Evolutionary conservation across 176 grass and related monocot genomes (phyloP), one percentile per base, ranked within the genome.

Genomic region (Aegilops sharonensis): DNA sequence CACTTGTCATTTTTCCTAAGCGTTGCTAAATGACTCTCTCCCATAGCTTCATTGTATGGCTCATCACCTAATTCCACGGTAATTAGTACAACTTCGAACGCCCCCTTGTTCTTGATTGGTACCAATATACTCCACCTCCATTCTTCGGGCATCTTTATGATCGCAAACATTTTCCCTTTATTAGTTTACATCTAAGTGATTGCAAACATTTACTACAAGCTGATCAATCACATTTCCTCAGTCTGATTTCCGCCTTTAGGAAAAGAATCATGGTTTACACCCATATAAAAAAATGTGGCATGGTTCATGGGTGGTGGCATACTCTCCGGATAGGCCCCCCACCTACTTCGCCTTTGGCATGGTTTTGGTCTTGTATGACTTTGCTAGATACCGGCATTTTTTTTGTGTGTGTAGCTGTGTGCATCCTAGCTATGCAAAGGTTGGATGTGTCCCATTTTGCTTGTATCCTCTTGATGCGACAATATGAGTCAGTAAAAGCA

Each of bases 241-340:
- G 43, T 57, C 40, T 78, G 23, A 86, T 42, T 80, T 64, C 43
- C 78, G 67, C 24, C 15, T 47, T 36, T 74, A 85, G 47, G 45
- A 48, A 48, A 50, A 13, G 48, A 52, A 52, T 52, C 48, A 52
- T 15, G 15, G 50, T 54, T 54, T 54, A 54, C 50, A 54, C 50
- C 50, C 50, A 18, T 54, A 54, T 17, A 54, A 54, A 52, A 52
- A 54, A 54, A 21, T 57, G 18, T 57, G 54, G 7, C 54, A 57
- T 6, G 18, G 54, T 6, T 57, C 54, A 57, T 21, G 54, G 54
- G 54, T 57, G 54, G 54, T 18, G 7, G 54, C 54, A 57, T 57
- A 57, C 18, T 20, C 54, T 20, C 2, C 5, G 18, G 54, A 57
- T 57, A 18, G 18, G 18, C 6, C 17, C 18, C 17, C 54, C 54